Percentiles rank a stretch among this genome's conserved stretches.
Evolutionary conservation across 139 green algal genomes (phyloP).

Genomic region (Nannochloris sp.): DNA sequence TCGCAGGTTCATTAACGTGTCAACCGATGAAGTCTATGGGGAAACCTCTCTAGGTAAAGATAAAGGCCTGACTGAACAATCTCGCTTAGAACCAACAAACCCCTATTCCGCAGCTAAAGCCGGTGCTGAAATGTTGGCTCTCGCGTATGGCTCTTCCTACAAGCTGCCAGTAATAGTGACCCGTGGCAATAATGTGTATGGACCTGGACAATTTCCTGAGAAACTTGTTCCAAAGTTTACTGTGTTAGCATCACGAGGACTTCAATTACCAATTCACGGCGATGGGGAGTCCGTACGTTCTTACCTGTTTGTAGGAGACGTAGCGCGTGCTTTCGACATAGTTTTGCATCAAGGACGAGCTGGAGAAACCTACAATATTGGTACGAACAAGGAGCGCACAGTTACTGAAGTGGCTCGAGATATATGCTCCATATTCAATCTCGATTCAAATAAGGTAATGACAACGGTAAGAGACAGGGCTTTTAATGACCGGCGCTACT

Average conservation of each 20-base stretch:
- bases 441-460: slow-evolving; percentile 37
- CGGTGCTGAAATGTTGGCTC: slow-evolving; percentile 97
- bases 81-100: slow-evolving; percentile 89
- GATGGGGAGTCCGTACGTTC: slow-evolving; percentile 32
- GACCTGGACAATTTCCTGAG: slow-evolving; percentile 90
- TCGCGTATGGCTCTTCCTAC: slow-evolving; percentile 79
- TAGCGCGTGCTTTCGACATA: slow-evolving; percentile 82
- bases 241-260: slow-evolving; percentile 55
- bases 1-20: slow-evolving; percentile 90
- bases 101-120: slow-evolving; percentile 96
- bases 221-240: slow-evolving; percentile 73
- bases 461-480: slow-evolving; percentile 60
- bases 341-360: slow-evolving; percentile 68
- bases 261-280: slow-evolving; percentile 63
- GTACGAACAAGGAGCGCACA: slow-evolving; percentile 84
- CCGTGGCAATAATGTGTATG: slow-evolving; percentile 99
- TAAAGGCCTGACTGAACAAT: slow-evolving; percentile 64
- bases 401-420: slow-evolving; percentile 78
- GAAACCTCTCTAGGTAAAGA: slow-evolving; percentile 16
- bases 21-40: slow-evolving; percentile 58
- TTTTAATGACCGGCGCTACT: slow-evolving; percentile 94
- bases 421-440: slow-evolving; percentile 47
- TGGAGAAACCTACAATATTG: slow-evolving; percentile 96
- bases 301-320: slow-evolving; percentile 92
- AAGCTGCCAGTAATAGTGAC: slow-evolving; percentile 90